A percentile compares a stretch with the other conserved stretches of the same genome.
These are phyloP conservation scores for Chlamydomonas sp. DNA, from an alignment of 139 green algal species.

Conservation along the genomic window DNA sequence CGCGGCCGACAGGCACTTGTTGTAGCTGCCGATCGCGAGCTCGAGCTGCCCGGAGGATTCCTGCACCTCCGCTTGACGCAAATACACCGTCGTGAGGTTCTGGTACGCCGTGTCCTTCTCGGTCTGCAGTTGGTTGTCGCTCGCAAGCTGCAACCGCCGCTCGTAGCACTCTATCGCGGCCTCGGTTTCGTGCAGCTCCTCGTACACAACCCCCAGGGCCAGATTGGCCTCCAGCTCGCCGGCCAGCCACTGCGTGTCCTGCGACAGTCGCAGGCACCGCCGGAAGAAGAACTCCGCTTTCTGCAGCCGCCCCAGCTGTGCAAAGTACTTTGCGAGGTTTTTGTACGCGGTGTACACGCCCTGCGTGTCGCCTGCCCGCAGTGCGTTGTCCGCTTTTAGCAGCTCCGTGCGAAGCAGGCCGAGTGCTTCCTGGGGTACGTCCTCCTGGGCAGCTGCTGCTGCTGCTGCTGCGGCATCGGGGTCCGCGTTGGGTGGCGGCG, in stretches of 20 bases:
- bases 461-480: no score
- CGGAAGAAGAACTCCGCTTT: slow-evolving; percentile 64
- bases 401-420: slow-evolving; percentile 60
- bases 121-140: slow-evolving; percentile 21
- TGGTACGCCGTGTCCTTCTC: slow-evolving; percentile 47
- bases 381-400: slow-evolving; percentile 47
- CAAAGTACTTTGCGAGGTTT: slow-evolving; percentile 62
- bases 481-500: not conserved
- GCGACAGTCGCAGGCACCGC: slow-evolving; percentile 47
- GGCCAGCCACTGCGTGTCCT: slow-evolving; percentile 40
- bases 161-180: slow-evolving; percentile 67
- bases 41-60: slow-evolving; percentile 36
- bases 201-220: slow-evolving; percentile 65
- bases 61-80: slow-evolving; percentile 60
- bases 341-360: slow-evolving; percentile 54
- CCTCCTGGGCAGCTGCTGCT: not conserved
- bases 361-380: slow-evolving; percentile 22
- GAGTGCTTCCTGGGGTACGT: slow-evolving; percentile 51
- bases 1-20: slow-evolving; percentile 56
- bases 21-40: slow-evolving; percentile 45
- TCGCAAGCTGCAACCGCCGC: slow-evolving; percentile 52
- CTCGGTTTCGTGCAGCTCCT: slow-evolving; percentile 53
- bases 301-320: slow-evolving; percentile 47
- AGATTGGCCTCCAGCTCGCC: slow-evolving; percentile 69
- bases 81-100: slow-evolving; percentile 57